Evolutionary conservation across 495 filamentous ascomycete genomes (phyloP).

Genomic region (Penicillium cataractarum): DNA sequence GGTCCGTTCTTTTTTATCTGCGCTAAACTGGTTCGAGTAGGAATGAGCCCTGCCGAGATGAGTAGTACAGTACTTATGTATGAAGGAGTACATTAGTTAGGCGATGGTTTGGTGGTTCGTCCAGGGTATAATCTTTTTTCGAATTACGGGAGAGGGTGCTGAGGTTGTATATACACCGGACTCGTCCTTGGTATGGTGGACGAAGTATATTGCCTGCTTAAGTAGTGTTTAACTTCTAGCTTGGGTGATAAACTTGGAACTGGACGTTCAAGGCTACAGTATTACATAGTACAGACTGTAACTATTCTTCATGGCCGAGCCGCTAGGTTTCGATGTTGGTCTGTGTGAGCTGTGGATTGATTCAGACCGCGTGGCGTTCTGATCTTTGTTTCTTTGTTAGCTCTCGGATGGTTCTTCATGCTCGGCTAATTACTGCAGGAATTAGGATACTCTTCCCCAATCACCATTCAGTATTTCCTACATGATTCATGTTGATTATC

Average conservation of each 20-base stretch:
- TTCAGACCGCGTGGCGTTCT: background rate
- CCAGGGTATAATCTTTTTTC: background rate
- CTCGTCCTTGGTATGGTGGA: too few species aligned
- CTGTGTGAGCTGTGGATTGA: background rate
- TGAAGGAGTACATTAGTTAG: background rate
- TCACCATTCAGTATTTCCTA: too few species aligned
- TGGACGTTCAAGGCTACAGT: background rate
- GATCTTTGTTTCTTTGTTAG: background rate
- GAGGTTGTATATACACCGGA: too few species aligned
- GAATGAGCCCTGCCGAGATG: background rate
- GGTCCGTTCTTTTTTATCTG: background rate
- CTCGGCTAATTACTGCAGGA: background rate
- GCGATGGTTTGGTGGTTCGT: background rate
- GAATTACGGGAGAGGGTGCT: too few species aligned
- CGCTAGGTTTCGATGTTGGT: background rate
- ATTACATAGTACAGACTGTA: background rate
- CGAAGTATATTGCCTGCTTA: too few species aligned
- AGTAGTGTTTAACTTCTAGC: background rate
- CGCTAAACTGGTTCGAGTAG: constrained; percentile 1
- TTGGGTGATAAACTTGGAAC: background rate
- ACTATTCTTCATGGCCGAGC: too few species aligned
- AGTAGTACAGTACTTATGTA: too few species aligned
- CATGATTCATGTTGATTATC: background rate
- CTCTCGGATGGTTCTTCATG: background rate
- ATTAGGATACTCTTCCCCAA: background rate